Evolutionary conservation across 768 basidiomycete species (phyloP).

Genomic region (Macrocybe gigantea): DNA sequence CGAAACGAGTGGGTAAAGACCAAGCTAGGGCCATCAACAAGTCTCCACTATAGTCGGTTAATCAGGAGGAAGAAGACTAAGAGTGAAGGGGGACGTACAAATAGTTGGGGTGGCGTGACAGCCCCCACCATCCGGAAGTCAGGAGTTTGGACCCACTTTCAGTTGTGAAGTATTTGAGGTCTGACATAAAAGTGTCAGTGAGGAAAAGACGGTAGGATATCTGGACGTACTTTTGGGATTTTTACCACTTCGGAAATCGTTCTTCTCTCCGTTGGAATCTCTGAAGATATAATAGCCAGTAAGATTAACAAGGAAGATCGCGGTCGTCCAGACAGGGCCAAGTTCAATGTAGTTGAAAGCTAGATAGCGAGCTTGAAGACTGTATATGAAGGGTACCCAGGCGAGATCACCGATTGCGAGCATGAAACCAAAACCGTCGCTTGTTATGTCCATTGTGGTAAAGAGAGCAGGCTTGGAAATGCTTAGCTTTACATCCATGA

Average conservation of each 20-base stretch:
- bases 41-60: constrained; percentile 52
- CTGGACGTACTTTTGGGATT: constrained; percentile 81
- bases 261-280: constrained; percentile 86
- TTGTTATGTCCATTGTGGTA: constrained; percentile 96
- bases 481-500: background rate
- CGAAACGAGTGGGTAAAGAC: constrained; percentile 89
- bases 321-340: constrained; percentile 48
- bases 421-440: constrained; percentile 99
- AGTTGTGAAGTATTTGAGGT: constrained; percentile 34
- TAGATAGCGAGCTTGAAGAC: constrained; percentile 90
- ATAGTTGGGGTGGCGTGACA: constrained; percentile 91
- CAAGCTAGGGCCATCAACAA: constrained; percentile 88
- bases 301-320: constrained; percentile 58
- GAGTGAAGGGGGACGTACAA: constrained; percentile 37
- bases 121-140: constrained; percentile 97
- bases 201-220: background rate
- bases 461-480: constrained; percentile 68
- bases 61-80: background rate
- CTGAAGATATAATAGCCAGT: constrained; percentile 92
- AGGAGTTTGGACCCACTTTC: constrained; percentile 85
- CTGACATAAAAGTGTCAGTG: constrained; percentile 5
- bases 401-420: constrained; percentile 86
- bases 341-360: constrained; percentile 85
- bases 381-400: constrained; percentile 95
- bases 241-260: constrained; percentile 86